Evolutionary conservation across 2,329 filamentous ascomycete species (phyloP).

Genomic region (Colletotrichum sp.): DNA sequence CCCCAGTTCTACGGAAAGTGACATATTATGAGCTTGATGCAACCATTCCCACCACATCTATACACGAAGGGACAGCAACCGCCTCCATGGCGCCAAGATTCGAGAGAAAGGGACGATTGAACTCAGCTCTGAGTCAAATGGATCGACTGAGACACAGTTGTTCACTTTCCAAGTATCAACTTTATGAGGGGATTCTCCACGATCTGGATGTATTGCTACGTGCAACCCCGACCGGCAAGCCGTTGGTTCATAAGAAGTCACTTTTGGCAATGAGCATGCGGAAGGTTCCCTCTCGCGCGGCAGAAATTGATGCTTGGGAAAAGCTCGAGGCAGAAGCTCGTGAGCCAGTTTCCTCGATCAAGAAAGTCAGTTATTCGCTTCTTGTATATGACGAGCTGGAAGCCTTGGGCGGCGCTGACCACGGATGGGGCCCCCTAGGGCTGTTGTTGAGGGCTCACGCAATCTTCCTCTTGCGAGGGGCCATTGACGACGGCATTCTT

Average conservation of each 20-base stretch:
- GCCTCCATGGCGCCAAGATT: not conserved
- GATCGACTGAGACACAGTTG: slow-evolving; percentile 15
- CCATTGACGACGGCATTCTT: slow-evolving; percentile 46
- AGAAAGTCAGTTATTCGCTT: slow-evolving; percentile 43
- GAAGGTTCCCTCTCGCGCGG: slow-evolving; percentile 52
- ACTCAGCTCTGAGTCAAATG: not conserved
- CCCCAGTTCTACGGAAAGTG: slow-evolving; percentile 14
- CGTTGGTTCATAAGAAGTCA: slow-evolving; percentile 32
- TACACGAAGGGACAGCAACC: not conserved
- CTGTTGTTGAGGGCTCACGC: slow-evolving; percentile 52
- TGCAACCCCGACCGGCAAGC: slow-evolving; percentile 23
- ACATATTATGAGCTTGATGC: not conserved
- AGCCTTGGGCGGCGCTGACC: slow-evolving; percentile 39
- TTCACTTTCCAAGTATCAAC: slow-evolving; percentile 29
- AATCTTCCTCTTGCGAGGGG: slow-evolving; percentile 45
- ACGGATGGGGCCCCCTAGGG: slow-evolving; percentile 52
- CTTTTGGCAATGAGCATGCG: slow-evolving; percentile 55
- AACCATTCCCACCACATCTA: not conserved
- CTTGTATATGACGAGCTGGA: slow-evolving; percentile 57
- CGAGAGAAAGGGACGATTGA: not conserved
- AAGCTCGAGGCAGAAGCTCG: slow-evolving; percentile 39
- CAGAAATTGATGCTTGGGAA: slow-evolving; percentile 48
- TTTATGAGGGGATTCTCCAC: slow-evolving; percentile 37
- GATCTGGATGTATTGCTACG: slow-evolving; percentile 34
- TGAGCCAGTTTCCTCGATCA: slow-evolving; percentile 38